Evolutionary conservation across 345 rosid species (phyloP).

Genomic region (Dipteronia dyeriana): DNA sequence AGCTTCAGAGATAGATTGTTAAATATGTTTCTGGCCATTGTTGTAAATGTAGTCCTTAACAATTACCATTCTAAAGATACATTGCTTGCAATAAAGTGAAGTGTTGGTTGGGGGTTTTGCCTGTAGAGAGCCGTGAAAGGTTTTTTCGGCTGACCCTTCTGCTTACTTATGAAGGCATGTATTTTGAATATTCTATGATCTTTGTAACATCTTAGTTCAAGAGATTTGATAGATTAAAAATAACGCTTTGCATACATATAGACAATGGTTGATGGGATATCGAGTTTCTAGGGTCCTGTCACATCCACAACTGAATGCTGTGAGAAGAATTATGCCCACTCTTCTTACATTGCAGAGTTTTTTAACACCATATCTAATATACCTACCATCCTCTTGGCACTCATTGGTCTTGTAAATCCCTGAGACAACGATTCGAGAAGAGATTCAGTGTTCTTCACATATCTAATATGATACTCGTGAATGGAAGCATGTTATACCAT

Average conservation of each 20-base stretch:
- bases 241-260: neutral
- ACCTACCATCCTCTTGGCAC: slow-evolving; percentile 76
- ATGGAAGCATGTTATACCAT: slow-evolving; percentile 93
- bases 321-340: slow-evolving; percentile 73
- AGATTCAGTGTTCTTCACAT: slow-evolving; percentile 89
- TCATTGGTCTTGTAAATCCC: slow-evolving; percentile 77
- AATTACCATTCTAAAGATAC: neutral
- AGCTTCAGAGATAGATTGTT: neutral
- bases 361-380: slow-evolving; percentile 78
- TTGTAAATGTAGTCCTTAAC: neutral
- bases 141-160: neutral
- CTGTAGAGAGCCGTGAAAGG: neutral
- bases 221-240: neutral
- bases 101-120: neutral
- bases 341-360: slow-evolving; percentile 89
- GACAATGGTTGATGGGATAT: slow-evolving; percentile 72
- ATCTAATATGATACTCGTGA: slow-evolving; percentile 83
- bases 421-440: slow-evolving; percentile 91
- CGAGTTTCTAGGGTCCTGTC: slow-evolving; percentile 96
- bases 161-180: slow-evolving; percentile 7
- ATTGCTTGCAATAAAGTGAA: neutral
- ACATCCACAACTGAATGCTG: slow-evolving; percentile 80
- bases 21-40: neutral
- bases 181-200: slow-evolving; percentile 8
- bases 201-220: neutral